Evolutionary conservation across 768 basidiomycete genomes (phyloP), one percentile per base, ranked within the genome.

Genomic region (Auricularia cornea): DNA sequence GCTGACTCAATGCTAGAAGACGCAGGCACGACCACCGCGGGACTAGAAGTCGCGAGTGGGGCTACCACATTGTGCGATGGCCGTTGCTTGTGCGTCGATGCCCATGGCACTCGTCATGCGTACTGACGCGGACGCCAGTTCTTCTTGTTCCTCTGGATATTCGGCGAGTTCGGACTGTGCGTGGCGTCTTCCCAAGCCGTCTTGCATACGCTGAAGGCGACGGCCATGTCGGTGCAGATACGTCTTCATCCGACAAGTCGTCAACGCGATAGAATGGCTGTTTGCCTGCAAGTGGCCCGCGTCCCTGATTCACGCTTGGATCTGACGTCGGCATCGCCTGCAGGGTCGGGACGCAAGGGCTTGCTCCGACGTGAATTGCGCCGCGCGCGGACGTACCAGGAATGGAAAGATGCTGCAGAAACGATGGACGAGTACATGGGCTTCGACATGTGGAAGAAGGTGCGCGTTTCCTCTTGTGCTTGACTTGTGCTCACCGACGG

Each of bases 261-360:
- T 99, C 51, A 98, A 98, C 70, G 82, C 91, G 3, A 92, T 97
- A 72, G 96, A 99, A 75, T 98, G 87, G 84, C 72, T 96, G 52
- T 85, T 88, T 29, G 93, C 93, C 57, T 98, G 94, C 94, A 71
- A 67, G 79, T 72, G 48, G 12, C 20, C 65, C n/a, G 41, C 1
- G 26, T 54, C 3, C 1, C 41, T 35, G 59, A 59, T 26, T 64
- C 35, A 18, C 57, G 3, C 12, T 38, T 54, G 30, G n/a, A n/a
- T n/a, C n/a, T n/a, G n/a, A n/a, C n/a, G n/a, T n/a, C n/a, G n/a
- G n/a, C n/a, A n/a, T n/a, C n/a, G n/a, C 3, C 16, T 41, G 40
- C 65, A 94, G 92, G 94, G 92, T 77, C 92, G 61, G 96, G 96
- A 8, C 80, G 83, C 65, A 94, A 92, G 70, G 92, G 92, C 2